phyloP scores from a whole-genome alignment of 1,139 yeast species.

The Magnusiomyces magnusii region DNA sequence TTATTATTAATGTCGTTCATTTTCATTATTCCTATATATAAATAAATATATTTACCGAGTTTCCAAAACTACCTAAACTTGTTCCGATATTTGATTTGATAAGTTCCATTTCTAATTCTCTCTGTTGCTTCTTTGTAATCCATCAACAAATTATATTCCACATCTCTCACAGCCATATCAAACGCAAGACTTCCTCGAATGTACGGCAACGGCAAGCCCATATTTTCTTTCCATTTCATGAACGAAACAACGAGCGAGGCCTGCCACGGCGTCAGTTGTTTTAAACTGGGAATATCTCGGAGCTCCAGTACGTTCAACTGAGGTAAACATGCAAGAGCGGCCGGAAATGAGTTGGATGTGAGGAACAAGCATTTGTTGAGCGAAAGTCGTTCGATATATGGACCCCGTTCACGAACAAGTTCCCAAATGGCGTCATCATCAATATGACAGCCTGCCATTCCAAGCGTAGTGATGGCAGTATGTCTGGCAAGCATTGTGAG shows the following conservation, averaged over 20 bases:
- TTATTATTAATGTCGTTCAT: not conserved
- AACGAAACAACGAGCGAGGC: conserved; percentile 60
- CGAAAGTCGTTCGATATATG: conserved; percentile 56
- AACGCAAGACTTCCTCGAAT: conserved; percentile 72
- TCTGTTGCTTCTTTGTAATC: conserved; percentile 32
- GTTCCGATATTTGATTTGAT: no score
- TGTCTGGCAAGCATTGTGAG: conserved; percentile 50
- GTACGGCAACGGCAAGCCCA: conserved; percentile 45
- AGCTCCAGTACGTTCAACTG: conserved; percentile 66
- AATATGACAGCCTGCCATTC: conserved; percentile 81
- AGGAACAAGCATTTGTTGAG: conserved; percentile 65
- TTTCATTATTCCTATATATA: no score
- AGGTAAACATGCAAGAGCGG: conserved; percentile 51
- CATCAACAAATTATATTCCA: conserved; percentile 54
- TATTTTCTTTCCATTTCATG: conserved; percentile 50
- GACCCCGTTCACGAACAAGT: conserved; percentile 54
- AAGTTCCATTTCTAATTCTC: conserved; percentile 25
- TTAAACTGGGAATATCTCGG: conserved; percentile 51
- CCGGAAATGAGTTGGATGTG: conserved; percentile 61
- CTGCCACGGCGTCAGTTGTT: conserved; percentile 33
- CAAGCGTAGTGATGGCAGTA: conserved; percentile 58
- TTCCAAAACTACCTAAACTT: no score
- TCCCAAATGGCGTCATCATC: conserved; percentile 79
- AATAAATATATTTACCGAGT: no score
- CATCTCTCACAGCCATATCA: conserved; percentile 50